A percentile compares a stretch with the other conserved stretches of the same genome.
These are phyloP conservation scores for Eutrema yunnanense DNA, from an alignment of 345 rosid genomes.

Conservation along the genomic window DNA sequence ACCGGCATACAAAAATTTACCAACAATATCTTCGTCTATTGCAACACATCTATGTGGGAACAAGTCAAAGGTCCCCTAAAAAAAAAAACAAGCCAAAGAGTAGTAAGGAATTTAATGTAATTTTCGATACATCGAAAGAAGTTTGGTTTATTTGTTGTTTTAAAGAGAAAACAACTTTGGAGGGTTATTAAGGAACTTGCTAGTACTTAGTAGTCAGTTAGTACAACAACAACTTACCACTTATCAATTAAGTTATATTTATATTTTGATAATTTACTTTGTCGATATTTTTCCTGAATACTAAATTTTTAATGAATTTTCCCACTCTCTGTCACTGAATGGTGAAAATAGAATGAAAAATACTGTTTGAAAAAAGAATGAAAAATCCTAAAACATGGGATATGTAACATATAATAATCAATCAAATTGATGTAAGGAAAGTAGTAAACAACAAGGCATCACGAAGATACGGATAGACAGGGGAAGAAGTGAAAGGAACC, in stretches of 20 bases:
- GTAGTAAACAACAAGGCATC: constrained; percentile 6
- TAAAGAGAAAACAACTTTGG: neutral
- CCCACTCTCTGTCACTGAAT: constrained; percentile 5
- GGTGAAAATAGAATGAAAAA: constrained; percentile 25
- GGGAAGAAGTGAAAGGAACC: constrained; percentile 23
- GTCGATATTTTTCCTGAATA: neutral
- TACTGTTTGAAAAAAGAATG: neutral
- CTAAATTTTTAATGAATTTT: neutral
- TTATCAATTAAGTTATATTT: neutral
- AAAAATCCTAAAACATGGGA: constrained; percentile 15
- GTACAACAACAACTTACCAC: neutral
- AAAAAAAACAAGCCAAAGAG: neutral
- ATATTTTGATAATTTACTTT: neutral
- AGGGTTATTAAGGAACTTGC: neutral
- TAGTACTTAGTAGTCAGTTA: neutral
- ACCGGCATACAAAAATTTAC: neutral
- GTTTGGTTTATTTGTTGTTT: neutral
- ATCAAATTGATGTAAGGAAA: constrained; percentile 10
- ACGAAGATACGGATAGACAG: constrained; percentile 24
- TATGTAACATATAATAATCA: neutral
- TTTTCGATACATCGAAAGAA: neutral
- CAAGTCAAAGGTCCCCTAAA: neutral
- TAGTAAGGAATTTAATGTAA: neutral
- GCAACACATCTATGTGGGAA: neutral
- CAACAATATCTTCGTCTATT: neutral